Conservation (phyloP, 176 grass and related monocot species). For the Eleusine indica region DNA sequence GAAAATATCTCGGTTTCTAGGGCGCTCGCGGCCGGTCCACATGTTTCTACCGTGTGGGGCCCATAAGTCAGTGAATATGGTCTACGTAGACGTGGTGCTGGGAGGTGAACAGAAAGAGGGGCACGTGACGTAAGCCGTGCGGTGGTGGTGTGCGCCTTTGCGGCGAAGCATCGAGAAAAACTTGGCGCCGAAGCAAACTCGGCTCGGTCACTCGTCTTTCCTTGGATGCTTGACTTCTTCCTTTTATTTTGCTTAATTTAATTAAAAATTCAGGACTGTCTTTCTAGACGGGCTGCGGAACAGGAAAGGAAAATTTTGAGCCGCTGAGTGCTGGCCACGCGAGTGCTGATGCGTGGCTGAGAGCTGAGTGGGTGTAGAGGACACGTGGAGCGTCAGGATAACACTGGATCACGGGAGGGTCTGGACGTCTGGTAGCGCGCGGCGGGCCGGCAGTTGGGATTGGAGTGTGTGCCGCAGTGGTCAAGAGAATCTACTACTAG, state of each 20-base stretch:
- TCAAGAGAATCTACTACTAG: no score
- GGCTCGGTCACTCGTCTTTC: background rate
- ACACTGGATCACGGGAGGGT: background rate
- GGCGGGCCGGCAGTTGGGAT: background rate
- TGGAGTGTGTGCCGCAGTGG: background rate
- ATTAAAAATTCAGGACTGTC: background rate
- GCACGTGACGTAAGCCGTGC: conserved; percentile 36
- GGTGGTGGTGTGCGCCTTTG: conserved; percentile 15
- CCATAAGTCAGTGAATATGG: fast-evolving
- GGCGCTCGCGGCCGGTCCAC: background rate
- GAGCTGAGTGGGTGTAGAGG: background rate
- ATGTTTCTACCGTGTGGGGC: background rate
- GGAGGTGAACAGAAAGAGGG: background rate
- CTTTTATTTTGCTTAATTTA: background rate
- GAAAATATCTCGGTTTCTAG: conserved; percentile 43
- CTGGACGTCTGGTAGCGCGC: fast-evolving
- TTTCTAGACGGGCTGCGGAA: background rate
- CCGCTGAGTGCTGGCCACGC: background rate
- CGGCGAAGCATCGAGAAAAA: conserved; percentile 32
- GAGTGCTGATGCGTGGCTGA: background rate
- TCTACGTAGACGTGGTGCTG: background rate
- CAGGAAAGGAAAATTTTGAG: background rate
- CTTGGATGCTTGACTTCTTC: background rate
- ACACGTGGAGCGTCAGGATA: background rate
- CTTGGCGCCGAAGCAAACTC: conserved; percentile 44